Conservation (phyloP, 495 filamentous ascomycete genomes). For the Hypoxylon lenormandii region DNA sequence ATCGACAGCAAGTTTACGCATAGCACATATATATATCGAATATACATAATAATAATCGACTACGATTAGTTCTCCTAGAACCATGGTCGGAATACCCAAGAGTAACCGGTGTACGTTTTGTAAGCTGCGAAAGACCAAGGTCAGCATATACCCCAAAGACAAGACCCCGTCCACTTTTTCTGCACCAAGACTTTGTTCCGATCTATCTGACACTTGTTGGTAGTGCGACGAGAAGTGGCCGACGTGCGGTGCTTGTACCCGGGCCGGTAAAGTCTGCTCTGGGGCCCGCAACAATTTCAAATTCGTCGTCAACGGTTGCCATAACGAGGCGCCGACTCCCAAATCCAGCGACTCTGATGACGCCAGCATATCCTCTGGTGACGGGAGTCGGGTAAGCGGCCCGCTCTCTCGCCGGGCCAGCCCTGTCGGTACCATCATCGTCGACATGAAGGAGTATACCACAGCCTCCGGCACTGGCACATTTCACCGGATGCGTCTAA, state of each 20-base stretch:
- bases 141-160: constrained; percentile 5
- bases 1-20: not conserved
- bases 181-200: not conserved
- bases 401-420: constrained; percentile 17
- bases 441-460: constrained; percentile 42
- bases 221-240: constrained; percentile 61
- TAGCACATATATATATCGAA: constrained; percentile 5
- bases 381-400: constrained; percentile 8
- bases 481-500: constrained; percentile 42
- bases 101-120: constrained; percentile 50
- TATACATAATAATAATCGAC: constrained; percentile 1
- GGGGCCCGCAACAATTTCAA: constrained; percentile 48
- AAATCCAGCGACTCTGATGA: constrained; percentile 22
- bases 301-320: constrained; percentile 51
- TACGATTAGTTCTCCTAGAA: not conserved
- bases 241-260: constrained; percentile 55
- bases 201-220: constrained; percentile 14
- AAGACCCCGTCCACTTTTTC: not conserved
- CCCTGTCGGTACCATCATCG: constrained; percentile 23
- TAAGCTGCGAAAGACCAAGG: constrained; percentile 49
- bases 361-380: constrained; percentile 20
- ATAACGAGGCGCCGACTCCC: constrained; percentile 34
- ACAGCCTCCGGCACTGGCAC: constrained; percentile 28
- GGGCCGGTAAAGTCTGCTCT: constrained; percentile 55
- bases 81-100: constrained; percentile 50